Evolutionary conservation across 1,284 basidiomycete genomes (phyloP), one percentile per base, ranked within the genome.

Genomic region (Cutaneotrichosporon cavernicola): DNA sequence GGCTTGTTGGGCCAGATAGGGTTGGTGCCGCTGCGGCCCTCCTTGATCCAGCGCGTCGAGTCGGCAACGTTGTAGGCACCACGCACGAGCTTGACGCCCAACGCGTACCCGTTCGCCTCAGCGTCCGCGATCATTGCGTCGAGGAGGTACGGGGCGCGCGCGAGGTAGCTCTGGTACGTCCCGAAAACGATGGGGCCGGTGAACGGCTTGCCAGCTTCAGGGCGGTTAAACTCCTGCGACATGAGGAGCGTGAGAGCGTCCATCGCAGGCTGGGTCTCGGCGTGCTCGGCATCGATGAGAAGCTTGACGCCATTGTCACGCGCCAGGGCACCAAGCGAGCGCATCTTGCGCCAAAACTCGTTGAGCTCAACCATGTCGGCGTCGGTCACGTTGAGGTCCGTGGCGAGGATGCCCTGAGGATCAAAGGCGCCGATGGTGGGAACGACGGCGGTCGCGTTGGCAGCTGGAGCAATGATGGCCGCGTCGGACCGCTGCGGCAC

Each of bases 31-130:
- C 65, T 62, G 43, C 76, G 70, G 21, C 71, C 71, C 51, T 78
- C 76, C 31, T 70, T 62, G 40, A 65, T 62, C 80, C 80, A 82
- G 64, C 74, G 75, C 58, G 72, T 61, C 49, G 76, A 63, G 76
- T 97, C 96, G 62, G 89, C 85, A 2, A 87, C 85, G 72, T 95
- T 90, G 79, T 97, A 98, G 2, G 95, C 95, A 0, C 95, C 96
- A 30, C 96, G 87, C 38, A 98, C 95, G 62, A 98, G 89, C 82
- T 98, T 98, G 67, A 95, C 87, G 18, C 95, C 95, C 2, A 98
- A 85, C 0, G 89, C 84, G 77, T 93, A 97, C 52, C 86, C 84
- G 70, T 88, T 83, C 55, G 77, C 79, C 67, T 86, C 83, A 9
- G 95, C 90, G 62, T 91, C 87, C n/a, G 81, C 81, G 53, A 95